Evolutionary conservation across 345 rosid genomes (phyloP).

Genomic region (Syzygium oleosum): DNA sequence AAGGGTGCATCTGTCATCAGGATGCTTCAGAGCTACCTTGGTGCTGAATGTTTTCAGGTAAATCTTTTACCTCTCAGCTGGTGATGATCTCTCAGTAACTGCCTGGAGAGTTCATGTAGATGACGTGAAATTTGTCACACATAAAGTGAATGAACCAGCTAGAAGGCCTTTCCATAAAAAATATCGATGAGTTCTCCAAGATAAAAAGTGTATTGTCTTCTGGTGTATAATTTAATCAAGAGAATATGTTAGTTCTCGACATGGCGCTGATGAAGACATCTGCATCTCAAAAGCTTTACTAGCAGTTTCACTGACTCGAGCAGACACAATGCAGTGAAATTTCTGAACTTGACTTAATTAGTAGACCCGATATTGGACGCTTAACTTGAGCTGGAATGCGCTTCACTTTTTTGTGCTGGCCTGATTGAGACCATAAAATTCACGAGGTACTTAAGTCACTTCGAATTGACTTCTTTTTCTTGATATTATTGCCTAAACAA

Average conservation of each 20-base stretch:
- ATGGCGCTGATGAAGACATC: background rate
- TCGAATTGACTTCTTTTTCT: background rate
- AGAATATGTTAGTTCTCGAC: background rate
- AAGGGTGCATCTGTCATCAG: constrained; percentile 95
- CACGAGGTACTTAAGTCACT: background rate
- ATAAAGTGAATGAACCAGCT: background rate
- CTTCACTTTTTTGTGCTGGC: background rate
- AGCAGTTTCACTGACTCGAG: background rate
- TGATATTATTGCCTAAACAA: background rate
- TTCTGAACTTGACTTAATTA: background rate
- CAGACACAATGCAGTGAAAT: background rate
- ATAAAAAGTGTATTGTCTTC: background rate
- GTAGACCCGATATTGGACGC: background rate
- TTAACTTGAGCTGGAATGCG: background rate
- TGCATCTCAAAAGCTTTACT: background rate
- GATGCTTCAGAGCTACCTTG: constrained; percentile 95
- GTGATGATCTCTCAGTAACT: background rate
- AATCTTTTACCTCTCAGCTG: background rate
- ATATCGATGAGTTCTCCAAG: background rate
- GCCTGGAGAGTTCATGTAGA: background rate
- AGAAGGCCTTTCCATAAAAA: background rate
- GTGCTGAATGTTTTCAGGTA: constrained; percentile 93
- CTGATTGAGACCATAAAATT: background rate
- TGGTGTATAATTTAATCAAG: background rate
- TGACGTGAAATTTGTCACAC: background rate